These are phyloP conservation scores for Phallus indusiatus DNA, from an alignment of 768 basidiomycete species.

Conservation along the genomic window DNA sequence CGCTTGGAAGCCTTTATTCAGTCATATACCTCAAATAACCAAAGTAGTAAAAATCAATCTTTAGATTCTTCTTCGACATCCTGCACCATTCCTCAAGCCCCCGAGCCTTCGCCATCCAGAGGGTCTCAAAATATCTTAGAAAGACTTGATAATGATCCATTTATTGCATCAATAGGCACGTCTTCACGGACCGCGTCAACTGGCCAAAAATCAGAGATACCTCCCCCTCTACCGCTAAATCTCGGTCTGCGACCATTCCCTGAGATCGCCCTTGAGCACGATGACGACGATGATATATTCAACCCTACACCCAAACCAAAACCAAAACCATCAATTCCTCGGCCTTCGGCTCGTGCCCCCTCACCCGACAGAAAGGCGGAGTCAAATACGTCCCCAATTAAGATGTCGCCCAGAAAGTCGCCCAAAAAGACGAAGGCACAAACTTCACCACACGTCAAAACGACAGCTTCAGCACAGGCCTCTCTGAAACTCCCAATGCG, in stretches of 20 bases:
- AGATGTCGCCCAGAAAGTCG: conserved; percentile 12
- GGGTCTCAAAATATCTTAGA: not conserved
- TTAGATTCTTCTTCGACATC: not conserved
- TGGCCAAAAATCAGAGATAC: too few species aligned
- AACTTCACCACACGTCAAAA: not conserved
- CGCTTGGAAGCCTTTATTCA: not conserved
- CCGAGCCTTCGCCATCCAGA: not conserved
- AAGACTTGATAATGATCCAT: conserved; percentile 4
- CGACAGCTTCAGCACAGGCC: not conserved
- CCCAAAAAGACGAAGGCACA: conserved; percentile 7
- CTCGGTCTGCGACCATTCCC: not conserved
- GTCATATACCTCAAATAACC: too few species aligned
- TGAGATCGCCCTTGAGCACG: not conserved
- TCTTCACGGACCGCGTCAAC: not conserved
- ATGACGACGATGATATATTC: not conserved
- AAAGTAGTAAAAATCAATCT: not conserved
- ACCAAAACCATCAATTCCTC: not conserved
- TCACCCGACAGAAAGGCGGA: not conserved
- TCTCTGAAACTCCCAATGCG: not conserved
- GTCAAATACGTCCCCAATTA: not conserved
- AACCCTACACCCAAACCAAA: not conserved
- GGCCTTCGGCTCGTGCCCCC: not conserved
- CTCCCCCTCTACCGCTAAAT: not conserved
- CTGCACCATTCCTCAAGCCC: not conserved
- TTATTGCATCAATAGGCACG: not conserved